These are phyloP conservation scores for Leucocoprinus leucothites DNA, from an alignment of 768 basidiomycete species.

Conservation along the genomic window DNA sequence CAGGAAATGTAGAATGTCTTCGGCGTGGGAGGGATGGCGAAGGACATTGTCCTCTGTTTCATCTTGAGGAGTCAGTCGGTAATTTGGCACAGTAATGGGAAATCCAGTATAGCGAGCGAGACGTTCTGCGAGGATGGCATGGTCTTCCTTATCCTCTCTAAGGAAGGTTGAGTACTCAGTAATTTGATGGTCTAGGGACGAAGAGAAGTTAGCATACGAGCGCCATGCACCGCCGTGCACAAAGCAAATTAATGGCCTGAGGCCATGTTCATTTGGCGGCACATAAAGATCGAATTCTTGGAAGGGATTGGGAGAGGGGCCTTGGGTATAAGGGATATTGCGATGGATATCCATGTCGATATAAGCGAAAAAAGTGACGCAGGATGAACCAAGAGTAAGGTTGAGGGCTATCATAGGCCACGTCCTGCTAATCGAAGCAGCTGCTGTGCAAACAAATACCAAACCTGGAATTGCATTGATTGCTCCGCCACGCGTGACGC, in stretches of 20 bases:
- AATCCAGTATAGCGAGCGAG: constrained; percentile 48
- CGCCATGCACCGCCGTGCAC: constrained; percentile 87
- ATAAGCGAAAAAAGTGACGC: neutral
- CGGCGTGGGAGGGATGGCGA: constrained; percentile 68
- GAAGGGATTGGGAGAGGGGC: constrained; percentile 23
- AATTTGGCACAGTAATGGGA: constrained; percentile 74
- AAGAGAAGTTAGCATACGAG: constrained; percentile 42
- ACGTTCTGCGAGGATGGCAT: constrained; percentile 48
- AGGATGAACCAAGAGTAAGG: no score
- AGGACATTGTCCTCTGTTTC: constrained; percentile 35
- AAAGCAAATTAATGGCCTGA: constrained; percentile 57
- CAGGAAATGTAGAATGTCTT: constrained; percentile 63
- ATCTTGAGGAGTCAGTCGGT: constrained; percentile 58
- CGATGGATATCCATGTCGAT: constrained; percentile 23
- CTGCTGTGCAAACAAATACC: no score
- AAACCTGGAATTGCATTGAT: no score
- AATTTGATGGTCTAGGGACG: neutral
- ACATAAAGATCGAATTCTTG: constrained; percentile 58
- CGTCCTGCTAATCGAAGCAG: no score
- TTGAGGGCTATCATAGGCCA: no score
- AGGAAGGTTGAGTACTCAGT: neutral
- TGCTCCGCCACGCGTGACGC: no score
- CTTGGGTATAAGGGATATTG: constrained; percentile 37
- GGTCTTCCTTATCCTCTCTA: constrained; percentile 73
- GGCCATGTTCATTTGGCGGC: constrained; percentile 18